These are phyloP conservation scores for Eimeria brunetti DNA, from an alignment of 169 alveolate species.

Conservation along the genomic window DNA sequence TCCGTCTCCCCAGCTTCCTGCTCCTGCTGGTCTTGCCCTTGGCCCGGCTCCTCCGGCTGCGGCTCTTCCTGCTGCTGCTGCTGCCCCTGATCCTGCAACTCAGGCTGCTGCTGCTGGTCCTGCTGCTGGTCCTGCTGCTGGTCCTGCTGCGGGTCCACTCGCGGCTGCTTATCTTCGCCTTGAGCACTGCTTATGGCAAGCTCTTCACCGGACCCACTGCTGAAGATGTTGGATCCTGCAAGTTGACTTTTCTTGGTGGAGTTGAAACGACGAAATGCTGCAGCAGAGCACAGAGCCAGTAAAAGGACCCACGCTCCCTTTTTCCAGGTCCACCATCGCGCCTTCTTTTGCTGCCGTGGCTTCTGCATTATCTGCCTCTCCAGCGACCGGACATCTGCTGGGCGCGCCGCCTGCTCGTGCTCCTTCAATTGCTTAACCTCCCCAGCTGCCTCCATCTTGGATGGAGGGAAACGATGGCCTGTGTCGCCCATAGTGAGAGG, in stretches of 20 bases:
- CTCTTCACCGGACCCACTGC: not conserved
- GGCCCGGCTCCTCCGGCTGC: too few relatives aligned
- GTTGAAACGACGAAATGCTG: not conserved
- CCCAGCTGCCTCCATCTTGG: not conserved
- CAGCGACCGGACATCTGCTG: not conserved
- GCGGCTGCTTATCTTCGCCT: too few relatives aligned
- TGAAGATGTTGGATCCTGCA: not conserved
- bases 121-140: not conserved
- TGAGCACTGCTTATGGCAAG: not conserved
- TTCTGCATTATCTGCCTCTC: not conserved
- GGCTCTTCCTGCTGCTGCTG: too few relatives aligned
- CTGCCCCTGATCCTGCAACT: too few relatives aligned
- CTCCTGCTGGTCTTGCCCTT: too few relatives aligned
- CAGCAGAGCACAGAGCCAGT: not conserved
- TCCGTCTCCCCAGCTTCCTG: too few relatives aligned
- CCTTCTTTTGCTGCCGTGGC: not conserved
- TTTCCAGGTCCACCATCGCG: not conserved
- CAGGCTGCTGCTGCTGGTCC: too few relatives aligned
- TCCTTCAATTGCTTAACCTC: not conserved
- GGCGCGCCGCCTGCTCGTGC: not conserved
- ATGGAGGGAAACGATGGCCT: not conserved
- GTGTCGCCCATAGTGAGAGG: not conserved
- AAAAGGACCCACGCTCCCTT: not conserved
- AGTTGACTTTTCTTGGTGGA: not conserved
- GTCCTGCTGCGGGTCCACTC: too few relatives aligned